Percentiles rank a stretch among this genome's conserved stretches.
Conservation (phyloP, 2,329 filamentous ascomycete species). For the Ophiostoma australiae region DNA sequence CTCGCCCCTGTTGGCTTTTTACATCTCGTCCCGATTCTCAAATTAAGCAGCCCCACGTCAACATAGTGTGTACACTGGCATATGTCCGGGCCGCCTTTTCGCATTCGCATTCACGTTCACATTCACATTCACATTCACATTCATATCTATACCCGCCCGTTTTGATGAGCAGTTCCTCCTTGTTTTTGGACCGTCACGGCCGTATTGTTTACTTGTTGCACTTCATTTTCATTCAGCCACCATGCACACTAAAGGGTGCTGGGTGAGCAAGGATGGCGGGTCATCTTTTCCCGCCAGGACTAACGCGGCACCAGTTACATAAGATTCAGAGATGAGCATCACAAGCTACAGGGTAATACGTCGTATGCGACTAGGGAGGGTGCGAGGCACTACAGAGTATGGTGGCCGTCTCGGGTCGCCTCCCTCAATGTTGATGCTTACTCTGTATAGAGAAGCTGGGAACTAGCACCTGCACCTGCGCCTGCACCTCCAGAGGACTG, state of each 20-base stretch:
- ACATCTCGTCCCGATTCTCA: background rate
- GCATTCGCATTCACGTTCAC: background rate
- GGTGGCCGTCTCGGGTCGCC: background rate
- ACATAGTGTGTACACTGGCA: background rate
- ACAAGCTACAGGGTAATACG: too few relatives aligned
- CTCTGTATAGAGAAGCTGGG: background rate
- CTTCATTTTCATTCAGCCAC: background rate
- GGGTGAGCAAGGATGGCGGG: background rate
- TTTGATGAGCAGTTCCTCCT: background rate
- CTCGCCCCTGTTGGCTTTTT: background rate
- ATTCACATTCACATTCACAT: background rate
- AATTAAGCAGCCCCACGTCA: conserved; percentile 6
- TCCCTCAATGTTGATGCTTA: background rate
- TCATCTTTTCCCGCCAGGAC: background rate
- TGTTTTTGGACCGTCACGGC: background rate
- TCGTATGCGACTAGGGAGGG: background rate
- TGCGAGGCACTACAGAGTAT: background rate
- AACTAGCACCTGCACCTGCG: too few relatives aligned
- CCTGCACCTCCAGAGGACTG: too few relatives aligned
- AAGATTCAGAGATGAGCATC: background rate
- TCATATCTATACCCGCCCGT: background rate
- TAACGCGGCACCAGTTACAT: background rate
- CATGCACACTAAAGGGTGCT: background rate
- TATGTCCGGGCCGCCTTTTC: background rate
- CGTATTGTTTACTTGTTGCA: background rate